These are phyloP conservation scores for Auxenochlorella protothecoides DNA, from an alignment of 139 green algal genomes.

Conservation along the genomic window DNA sequence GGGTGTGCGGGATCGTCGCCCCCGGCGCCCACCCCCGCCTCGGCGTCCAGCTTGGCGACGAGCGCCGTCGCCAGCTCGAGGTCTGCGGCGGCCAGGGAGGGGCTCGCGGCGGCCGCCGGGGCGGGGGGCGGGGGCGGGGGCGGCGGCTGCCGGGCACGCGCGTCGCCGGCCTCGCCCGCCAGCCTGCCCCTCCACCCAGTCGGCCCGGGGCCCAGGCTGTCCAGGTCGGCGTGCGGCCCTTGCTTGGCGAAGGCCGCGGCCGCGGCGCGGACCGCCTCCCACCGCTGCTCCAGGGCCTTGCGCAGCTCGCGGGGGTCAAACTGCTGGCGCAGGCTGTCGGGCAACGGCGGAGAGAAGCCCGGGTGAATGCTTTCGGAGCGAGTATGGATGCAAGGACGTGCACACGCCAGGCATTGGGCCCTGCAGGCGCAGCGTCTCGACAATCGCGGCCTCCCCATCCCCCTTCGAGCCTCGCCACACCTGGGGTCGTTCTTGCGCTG, in stretches of 20 bases:
- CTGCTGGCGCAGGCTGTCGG: conserved; percentile 15
- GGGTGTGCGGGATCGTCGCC: too few species aligned
- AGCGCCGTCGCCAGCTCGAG: conserved; percentile 42
- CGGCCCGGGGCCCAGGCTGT: too few species aligned
- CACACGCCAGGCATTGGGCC: too few species aligned
- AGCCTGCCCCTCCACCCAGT: too few species aligned
- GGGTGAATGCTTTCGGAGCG: background rate
- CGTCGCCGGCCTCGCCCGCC: too few species aligned
- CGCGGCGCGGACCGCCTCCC: conserved; percentile 15
- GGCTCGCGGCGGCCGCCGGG: conserved; percentile 38
- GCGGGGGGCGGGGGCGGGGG: conserved; percentile 14
- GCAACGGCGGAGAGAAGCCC: background rate
- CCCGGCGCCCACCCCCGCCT: conserved; percentile 50
- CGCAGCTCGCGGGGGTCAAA: conserved; percentile 33
- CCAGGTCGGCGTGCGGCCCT: too few species aligned
- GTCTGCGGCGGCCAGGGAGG: conserved; percentile 46
- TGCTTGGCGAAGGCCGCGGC: conserved; percentile 26
- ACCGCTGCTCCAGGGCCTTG: conserved; percentile 6
- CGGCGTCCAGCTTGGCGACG: conserved; percentile 54
- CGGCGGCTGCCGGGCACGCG: too few species aligned
- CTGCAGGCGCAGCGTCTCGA: too few species aligned
- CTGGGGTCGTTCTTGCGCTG: conserved; percentile 27
- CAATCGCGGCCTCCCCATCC: background rate
- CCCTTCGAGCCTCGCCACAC: conserved; percentile 6
- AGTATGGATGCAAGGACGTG: background rate